Conservation (phyloP, 1,284 basidiomycete genomes). For the Apiotrichum brassicae region DNA sequence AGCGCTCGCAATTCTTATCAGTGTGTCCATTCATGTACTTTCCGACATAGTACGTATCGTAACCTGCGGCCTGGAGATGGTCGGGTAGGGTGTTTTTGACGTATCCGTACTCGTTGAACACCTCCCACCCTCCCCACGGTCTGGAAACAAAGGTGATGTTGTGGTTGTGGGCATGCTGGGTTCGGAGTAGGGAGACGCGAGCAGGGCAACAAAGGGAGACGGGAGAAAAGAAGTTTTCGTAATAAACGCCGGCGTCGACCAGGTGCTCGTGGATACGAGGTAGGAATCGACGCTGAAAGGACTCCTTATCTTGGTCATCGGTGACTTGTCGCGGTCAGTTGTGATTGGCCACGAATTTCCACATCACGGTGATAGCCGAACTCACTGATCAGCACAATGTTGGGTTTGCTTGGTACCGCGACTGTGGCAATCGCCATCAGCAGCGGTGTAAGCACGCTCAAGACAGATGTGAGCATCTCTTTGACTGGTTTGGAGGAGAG, state of each 20-base stretch:
- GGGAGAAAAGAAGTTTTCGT: conserved; percentile 30
- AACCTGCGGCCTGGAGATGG: conserved; percentile 31
- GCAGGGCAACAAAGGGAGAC: conserved; percentile 34
- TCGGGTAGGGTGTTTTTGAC: conserved; percentile 28
- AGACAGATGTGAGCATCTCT: not conserved
- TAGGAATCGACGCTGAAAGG: conserved; percentile 15
- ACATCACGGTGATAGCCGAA: not conserved
- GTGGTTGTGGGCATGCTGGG: conserved; percentile 35
- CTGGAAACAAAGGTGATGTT: conserved; percentile 30
- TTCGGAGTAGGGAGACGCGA: conserved; percentile 26
- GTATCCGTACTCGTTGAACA: conserved; percentile 33
- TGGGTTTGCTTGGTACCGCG: conserved; percentile 11
- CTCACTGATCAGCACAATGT: conserved; percentile 29
- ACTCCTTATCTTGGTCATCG: conserved; percentile 27
- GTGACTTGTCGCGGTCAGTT: conserved; percentile 18
- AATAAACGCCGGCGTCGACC: conserved; percentile 22
- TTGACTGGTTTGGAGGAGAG: too few relatives aligned
- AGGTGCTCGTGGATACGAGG: conserved; percentile 21
- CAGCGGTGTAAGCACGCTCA: not conserved
- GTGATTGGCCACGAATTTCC: not conserved
- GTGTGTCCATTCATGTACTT: conserved; percentile 40
- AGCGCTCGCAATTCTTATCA: conserved; percentile 20
- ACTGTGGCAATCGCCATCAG: not conserved
- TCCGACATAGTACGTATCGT: conserved; percentile 34
- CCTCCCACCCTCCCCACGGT: conserved; percentile 32